phyloP scores from a whole-genome alignment of 2,329 filamentous ascomycete genomes.

The Aspergillus sp. region DNA sequence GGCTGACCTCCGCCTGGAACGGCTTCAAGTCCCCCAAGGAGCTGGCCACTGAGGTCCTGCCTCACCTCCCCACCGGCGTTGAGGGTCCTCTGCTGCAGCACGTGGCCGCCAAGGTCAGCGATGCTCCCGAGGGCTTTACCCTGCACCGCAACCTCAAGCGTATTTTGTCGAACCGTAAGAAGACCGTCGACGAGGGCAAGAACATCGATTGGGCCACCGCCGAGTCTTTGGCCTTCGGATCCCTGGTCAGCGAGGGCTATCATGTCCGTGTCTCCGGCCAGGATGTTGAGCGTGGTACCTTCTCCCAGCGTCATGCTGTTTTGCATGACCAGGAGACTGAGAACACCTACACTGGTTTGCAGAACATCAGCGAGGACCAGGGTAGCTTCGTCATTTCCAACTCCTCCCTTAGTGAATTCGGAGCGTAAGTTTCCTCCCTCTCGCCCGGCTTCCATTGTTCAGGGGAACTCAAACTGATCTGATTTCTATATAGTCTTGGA shows the following conservation, averaged over 20 bases:
- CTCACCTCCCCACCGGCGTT: slow-evolving; percentile 84
- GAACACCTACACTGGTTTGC: slow-evolving; percentile 86
- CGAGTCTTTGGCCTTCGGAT: slow-evolving; percentile 91
- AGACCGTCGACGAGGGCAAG: slow-evolving; percentile 87
- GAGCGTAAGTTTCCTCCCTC: slow-evolving; percentile 50
- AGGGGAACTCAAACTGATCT: slow-evolving; percentile 49
- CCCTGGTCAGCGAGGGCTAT: slow-evolving; percentile 87
- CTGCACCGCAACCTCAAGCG: slow-evolving; percentile 96
- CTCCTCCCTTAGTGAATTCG: slow-evolving; percentile 77
- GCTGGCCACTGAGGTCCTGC: slow-evolving; percentile 86
- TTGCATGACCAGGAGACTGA: slow-evolving; percentile 97
- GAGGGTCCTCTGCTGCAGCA: slow-evolving; percentile 71
- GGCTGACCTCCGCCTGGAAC: slow-evolving; percentile 98
- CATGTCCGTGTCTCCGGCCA: slow-evolving; percentile 97
- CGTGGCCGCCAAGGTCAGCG: slow-evolving; percentile 78
- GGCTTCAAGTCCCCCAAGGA: slow-evolving; percentile 99
- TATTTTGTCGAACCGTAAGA: slow-evolving; percentile 84
- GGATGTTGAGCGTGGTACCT: slow-evolving; percentile 98
- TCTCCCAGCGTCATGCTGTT: slow-evolving; percentile 95
- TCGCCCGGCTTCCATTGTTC: background rate
- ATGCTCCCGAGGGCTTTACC: slow-evolving; percentile 78
- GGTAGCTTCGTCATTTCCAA: slow-evolving; percentile 96
- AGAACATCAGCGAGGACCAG: slow-evolving; percentile 86
- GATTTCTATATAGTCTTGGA: slow-evolving; percentile 65
- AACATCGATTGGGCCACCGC: slow-evolving; percentile 98